Conservation (phyloP, 2,329 filamentous ascomycete genomes). For the Chalaropsis ovoidea region DNA sequence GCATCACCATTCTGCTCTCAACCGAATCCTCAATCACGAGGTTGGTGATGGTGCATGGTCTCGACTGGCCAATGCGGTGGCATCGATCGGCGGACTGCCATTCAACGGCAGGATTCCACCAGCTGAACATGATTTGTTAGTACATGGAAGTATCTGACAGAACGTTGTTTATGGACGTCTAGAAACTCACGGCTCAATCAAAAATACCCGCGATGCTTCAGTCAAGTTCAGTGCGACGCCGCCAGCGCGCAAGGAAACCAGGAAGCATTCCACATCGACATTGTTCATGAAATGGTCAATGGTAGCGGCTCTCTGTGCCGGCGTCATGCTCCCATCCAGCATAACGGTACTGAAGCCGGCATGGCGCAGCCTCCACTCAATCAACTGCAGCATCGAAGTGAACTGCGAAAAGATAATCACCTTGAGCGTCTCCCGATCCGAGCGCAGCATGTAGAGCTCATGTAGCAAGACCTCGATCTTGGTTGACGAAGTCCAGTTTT, state of each 20-base stretch:
- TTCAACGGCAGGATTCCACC: slow-evolving; percentile 99
- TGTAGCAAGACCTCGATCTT: slow-evolving; percentile 97
- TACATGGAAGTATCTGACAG: background rate
- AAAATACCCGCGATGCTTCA: slow-evolving; percentile 89
- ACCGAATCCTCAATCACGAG: slow-evolving; percentile 96
- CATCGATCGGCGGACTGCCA: slow-evolving; percentile 94
- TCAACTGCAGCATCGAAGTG: slow-evolving; percentile 91
- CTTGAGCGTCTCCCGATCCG: slow-evolving; percentile 87
- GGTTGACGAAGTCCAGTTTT: slow-evolving; percentile 94
- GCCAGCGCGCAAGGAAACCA: slow-evolving; percentile 91
- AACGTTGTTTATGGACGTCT: background rate
- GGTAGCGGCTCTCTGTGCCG: slow-evolving; percentile 79
- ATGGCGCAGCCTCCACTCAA: slow-evolving; percentile 90
- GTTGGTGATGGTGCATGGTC: slow-evolving; percentile 87
- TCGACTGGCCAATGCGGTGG: slow-evolving; percentile 89
- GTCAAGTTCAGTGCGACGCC: slow-evolving; percentile 93
- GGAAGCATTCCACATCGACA: slow-evolving; percentile 84
- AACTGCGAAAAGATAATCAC: slow-evolving; percentile 97
- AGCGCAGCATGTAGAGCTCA: slow-evolving; percentile 82
- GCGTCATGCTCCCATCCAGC: slow-evolving; percentile 96
- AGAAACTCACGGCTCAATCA: slow-evolving; percentile 75
- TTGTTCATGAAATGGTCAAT: slow-evolving; percentile 98
- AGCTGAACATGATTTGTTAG: slow-evolving; percentile 42
- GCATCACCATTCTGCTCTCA: slow-evolving; percentile 84
- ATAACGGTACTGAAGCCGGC: slow-evolving; percentile 98